Evolutionary conservation across 768 basidiomycete genomes (phyloP), one percentile per base, ranked within the genome.

Genomic region (Pleurotus citrinopileatus): DNA sequence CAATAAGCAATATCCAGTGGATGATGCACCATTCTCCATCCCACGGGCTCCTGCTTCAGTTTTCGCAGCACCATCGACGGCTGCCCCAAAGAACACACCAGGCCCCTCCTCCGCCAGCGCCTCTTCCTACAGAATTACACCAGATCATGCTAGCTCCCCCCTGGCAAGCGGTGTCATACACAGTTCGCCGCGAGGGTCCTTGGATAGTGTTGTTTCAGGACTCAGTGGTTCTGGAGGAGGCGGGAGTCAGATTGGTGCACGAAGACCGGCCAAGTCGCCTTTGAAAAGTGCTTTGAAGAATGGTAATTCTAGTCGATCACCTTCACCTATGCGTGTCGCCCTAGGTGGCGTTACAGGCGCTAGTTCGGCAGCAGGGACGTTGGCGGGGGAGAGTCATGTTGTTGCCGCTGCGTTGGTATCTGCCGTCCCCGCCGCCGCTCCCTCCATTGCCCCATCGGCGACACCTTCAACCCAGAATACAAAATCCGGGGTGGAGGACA

Each of bases 221-320:
- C 6, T 37, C 2, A 28, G 42, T 8, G 43, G 43, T 22, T 44
- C 25, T 9, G 12, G 7, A 4, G 22, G 22, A 3, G 48, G 32
- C n/a, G n/a, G 43, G 19, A 32, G 27, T 12, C 23, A 26, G 29
- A 19, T 48, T 15, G 17, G 45, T 51, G 15, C 38, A 38, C 61
- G 55, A 23, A 63, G 68, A 5, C 73, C 74, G 2, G 68, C 70
- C 7, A 78, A 76, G 63, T 64, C 72, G 23, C 86, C 87, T 0
- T 61, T 90, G 27, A 74, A 79, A 52, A 87, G 86, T 52, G 88
- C 86, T 20, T 57, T 90, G 67, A 78, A 80, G 59, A 77, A 79
- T 55, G 42, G 73, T 10, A 81, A 78, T 55, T 66, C 77, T 43
- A 75, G 77, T 22, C 77, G 80, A 7, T 81, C 81, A 20, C 81